Conservation (phyloP, 2,329 filamentous ascomycete genomes). For the Talaromyces rugulosus region DNA sequence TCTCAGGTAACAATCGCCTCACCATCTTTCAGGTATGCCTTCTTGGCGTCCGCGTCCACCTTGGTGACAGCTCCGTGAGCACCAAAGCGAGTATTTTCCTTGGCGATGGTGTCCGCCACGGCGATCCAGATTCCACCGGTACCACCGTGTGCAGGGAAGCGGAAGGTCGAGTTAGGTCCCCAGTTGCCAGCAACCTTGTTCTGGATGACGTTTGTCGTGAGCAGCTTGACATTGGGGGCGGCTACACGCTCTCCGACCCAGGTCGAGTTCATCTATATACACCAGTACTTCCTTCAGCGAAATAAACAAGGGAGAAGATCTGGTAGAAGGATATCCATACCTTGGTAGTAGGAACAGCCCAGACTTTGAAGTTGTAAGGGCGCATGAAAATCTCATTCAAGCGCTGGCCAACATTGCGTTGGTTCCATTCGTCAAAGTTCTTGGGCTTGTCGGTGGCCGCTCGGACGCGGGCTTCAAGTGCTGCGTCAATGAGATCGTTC, state of each 20-base stretch:
- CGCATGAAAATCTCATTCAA: constrained; percentile 96
- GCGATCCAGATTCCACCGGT: constrained; percentile 99
- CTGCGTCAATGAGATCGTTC: constrained; percentile 91
- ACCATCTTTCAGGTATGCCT: constrained; percentile 75
- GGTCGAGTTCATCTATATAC: constrained; percentile 86
- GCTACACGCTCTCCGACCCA: constrained; percentile 99
- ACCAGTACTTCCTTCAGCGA: background rate
- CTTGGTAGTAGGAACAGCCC: constrained; percentile 96
- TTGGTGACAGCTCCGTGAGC: constrained; percentile 76
- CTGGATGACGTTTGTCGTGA: constrained; percentile 89
- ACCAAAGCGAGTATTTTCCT: constrained; percentile 86
- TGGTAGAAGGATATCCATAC: constrained; percentile 48
- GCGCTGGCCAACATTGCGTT: constrained; percentile 83
- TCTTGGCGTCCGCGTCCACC: constrained; percentile 80
- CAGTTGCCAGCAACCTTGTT: constrained; percentile 95
- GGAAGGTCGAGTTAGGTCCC: constrained; percentile 97
- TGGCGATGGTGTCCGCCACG: constrained; percentile 84
- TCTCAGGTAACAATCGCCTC: constrained; percentile 57
- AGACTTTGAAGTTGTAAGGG: constrained; percentile 99
- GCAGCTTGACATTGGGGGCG: constrained; percentile 87
- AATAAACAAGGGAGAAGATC: background rate
- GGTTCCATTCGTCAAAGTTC: constrained; percentile 97
- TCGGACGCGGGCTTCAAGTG: constrained; percentile 73
- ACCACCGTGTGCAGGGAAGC: constrained; percentile 90
- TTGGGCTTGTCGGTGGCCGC: constrained; percentile 81